Base-by-base conservation (phyloP, 2,329 filamentous ascomycete genomes). In the Lachnellula cervina region DNA sequence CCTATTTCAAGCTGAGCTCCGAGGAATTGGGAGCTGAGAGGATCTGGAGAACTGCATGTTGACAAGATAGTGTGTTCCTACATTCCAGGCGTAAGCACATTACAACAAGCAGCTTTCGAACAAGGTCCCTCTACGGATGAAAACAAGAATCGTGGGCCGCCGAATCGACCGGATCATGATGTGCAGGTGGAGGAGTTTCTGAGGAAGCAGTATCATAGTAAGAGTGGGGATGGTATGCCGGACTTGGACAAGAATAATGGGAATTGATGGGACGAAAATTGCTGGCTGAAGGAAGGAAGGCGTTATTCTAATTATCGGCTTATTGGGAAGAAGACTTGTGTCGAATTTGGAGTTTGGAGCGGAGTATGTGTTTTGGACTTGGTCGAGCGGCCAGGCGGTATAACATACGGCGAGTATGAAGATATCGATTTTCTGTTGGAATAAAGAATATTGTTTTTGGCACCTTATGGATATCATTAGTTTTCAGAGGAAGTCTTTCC, bases 111-210 rank as follows among this genome's bases (percentile, higher is more conserved):
- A 17, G 49, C 56, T 14, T 51, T 53, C 11, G 55, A 62, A 13
- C 56, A 60, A 54, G 55, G 52, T 23, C 43, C 56, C 9, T 9
- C 28, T 11, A 4, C 8, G 4, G 28, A 32, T 4, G 57, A 56
- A 52, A 59, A 6, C 35, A 34, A 32, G 17, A 35, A 42, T 49
- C 32, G 25, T 28, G 54, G 49, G 47, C 64, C 65, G 6, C 65
- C 64, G 5, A 55, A 51, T 6, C 54, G 64, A 59, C 64, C 64
- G 7, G 61, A 65, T 52, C 59, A 67, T 56, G 65, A 68, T 60
- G 60, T 64, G n/a, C 66, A 66, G 34, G 65, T 67, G n/a, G 64
- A 67, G 54, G 52, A 66, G 52, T 68, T 68, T 44, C 51, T 68
- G 32, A 63, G 63, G 46, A 53, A 56, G 9, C 65, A 67, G 49